Conservation (phyloP, 352 stramenopile species). For the Phytophthora citricola region DNA sequence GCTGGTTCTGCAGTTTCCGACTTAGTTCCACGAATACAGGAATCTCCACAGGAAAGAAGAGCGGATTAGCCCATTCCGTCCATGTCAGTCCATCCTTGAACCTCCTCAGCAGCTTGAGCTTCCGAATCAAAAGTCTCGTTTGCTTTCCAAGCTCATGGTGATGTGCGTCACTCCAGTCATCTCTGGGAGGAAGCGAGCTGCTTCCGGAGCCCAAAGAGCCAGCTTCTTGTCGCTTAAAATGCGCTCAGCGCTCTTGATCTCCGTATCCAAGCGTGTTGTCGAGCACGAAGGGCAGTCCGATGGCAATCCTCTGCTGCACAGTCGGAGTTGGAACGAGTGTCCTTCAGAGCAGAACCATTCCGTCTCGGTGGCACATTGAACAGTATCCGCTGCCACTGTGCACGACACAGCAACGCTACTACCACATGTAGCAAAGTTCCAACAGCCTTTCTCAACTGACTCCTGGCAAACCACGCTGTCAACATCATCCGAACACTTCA, state of each 20-base stretch:
- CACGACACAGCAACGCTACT: constrained; percentile 38
- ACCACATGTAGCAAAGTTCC: constrained; percentile 58
- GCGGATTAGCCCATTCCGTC: constrained; percentile 37
- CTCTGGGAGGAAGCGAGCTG: constrained; percentile 17
- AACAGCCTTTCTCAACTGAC: constrained; percentile 57
- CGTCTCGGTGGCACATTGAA: constrained; percentile 48
- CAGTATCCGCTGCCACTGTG: constrained; percentile 19
- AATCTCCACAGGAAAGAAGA: constrained; percentile 53
- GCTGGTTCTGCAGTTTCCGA: constrained; percentile 21
- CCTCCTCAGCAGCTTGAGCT: constrained; percentile 50
- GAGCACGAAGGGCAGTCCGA: constrained; percentile 63
- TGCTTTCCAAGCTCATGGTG: constrained; percentile 31
- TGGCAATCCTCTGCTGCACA: constrained; percentile 63
- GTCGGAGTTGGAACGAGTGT: constrained; percentile 46
- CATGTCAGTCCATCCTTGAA: constrained; percentile 43
- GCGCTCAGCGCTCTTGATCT: constrained; percentile 34
- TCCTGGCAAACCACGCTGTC: constrained; percentile 40
- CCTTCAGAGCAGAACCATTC: constrained; percentile 49
- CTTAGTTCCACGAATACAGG: constrained; percentile 34
- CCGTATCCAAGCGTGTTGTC: constrained; percentile 28
- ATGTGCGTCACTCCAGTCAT: constrained; percentile 28
- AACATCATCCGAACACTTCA: constrained; percentile 50
- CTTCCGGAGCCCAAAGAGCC: constrained; percentile 10
- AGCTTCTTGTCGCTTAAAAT: constrained; percentile 27
- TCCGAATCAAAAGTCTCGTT: constrained; percentile 49